Evolutionary conservation across 1,139 yeast genomes (phyloP).

Genomic region (Pichia norvegensis): DNA sequence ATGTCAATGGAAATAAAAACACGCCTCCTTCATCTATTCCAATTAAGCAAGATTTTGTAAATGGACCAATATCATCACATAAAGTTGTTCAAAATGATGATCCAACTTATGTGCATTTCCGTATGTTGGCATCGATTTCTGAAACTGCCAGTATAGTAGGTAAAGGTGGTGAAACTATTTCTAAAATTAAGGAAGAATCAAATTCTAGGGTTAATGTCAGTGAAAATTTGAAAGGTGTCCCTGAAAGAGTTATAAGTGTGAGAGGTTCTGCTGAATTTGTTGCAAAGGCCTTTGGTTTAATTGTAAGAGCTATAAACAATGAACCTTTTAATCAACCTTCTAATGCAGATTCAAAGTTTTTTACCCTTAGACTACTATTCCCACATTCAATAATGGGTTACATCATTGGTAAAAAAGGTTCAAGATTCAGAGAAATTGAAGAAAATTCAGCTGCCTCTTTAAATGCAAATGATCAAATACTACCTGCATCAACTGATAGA

Average conservation of each 20-base stretch:
- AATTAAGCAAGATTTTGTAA: conserved; percentile 9
- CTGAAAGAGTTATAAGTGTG: conserved; percentile 71
- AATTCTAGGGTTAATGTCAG: conserved; percentile 67
- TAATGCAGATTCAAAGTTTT: conserved; percentile 44
- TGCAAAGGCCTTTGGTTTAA: conserved; percentile 74
- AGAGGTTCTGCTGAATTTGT: conserved; percentile 75
- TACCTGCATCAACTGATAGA: conserved; percentile 78
- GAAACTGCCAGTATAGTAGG: conserved; percentile 76
- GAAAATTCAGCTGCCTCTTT: conserved; percentile 75
- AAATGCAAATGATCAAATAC: conserved; percentile 65
- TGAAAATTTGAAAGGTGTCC: conserved; percentile 64
- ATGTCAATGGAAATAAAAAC: background rate
- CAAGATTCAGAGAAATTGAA: conserved; percentile 72
- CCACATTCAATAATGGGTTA: conserved; percentile 82
- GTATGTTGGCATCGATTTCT: conserved; percentile 71
- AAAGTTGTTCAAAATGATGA: conserved; percentile 36
- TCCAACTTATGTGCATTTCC: conserved; percentile 54
- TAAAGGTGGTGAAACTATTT: conserved; percentile 65
- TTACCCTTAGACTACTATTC: conserved; percentile 54
- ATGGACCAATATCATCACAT: conserved; percentile 26
- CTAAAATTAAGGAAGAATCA: conserved; percentile 57
- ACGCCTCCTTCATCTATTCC: conserved; percentile 11
- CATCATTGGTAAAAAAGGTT: conserved; percentile 74
- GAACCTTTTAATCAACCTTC: conserved; percentile 66
- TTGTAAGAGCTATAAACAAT: conserved; percentile 57